These are phyloP conservation scores for Oryza rufipogon DNA, from an alignment of 176 grass and related monocot species.

Conservation along the genomic window DNA sequence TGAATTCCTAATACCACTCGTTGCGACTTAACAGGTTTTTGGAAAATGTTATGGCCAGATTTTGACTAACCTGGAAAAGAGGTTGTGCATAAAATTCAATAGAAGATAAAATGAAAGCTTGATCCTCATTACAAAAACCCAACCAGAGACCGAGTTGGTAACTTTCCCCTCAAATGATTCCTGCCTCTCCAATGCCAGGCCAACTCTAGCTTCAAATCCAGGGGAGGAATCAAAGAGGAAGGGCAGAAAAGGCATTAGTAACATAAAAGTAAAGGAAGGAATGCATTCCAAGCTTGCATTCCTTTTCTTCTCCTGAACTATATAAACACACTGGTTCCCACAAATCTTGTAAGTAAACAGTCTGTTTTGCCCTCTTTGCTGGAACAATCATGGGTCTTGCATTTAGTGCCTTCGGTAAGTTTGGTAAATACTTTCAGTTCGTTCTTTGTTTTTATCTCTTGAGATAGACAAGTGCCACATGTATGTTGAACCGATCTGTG, in stretches of 20 bases:
- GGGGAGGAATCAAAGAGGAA: conserved; percentile 45
- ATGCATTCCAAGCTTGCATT: conserved; percentile 74
- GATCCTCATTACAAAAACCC: neutral
- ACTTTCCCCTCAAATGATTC: conserved; percentile 35
- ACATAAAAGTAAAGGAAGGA: conserved; percentile 54
- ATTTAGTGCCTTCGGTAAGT: conserved; percentile 49
- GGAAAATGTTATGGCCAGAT: neutral
- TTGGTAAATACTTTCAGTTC: conserved; percentile 45
- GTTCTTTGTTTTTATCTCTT: neutral
- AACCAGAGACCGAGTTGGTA: neutral
- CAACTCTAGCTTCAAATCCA: conserved; percentile 47
- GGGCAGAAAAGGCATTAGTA: conserved; percentile 34
- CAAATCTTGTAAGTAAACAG: conserved; percentile 13
- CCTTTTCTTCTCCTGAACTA: conserved; percentile 33
- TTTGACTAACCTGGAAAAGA: neutral
- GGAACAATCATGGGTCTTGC: conserved; percentile 62
- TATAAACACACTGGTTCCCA: conserved; percentile 39
- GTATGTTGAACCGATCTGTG: neutral
- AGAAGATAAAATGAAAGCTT: conserved; percentile 9
- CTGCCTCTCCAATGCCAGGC: conserved; percentile 30
- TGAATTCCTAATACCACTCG: neutral
- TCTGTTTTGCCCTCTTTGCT: conserved; percentile 3
- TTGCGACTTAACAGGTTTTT: neutral
- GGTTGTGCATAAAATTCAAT: conserved; percentile 1
- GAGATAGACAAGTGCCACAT: neutral